These are phyloP conservation scores for Ampelocalamus luodianensis DNA, from an alignment of 176 grass and related monocot genomes.

Conservation along the genomic window DNA sequence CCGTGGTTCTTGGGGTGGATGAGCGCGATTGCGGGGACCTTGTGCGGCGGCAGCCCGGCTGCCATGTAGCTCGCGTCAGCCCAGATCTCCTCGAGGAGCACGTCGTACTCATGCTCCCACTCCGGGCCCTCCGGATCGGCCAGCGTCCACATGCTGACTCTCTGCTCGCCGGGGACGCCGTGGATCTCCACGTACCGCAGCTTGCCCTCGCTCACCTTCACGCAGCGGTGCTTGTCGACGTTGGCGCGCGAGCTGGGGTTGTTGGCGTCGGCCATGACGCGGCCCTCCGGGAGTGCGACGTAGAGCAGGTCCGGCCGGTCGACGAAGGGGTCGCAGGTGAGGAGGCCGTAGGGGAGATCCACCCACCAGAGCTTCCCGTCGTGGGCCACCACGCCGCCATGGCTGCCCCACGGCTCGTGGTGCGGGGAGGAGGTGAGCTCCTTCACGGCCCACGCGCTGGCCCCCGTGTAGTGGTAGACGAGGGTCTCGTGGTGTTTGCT, in stretches of 20 bases:
- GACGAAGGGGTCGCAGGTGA: constrained; percentile 35
- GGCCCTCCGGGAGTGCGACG: not conserved
- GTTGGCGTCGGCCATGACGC: too few relatives aligned
- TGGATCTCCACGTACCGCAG: constrained; percentile 21
- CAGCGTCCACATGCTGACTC: not conserved
- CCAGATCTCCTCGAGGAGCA: not conserved
- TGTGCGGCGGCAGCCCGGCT: not conserved
- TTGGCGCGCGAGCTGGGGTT: too few relatives aligned
- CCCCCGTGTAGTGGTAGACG: constrained; percentile 10
- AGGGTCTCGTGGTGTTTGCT: not conserved
- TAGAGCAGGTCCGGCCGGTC: not conserved
- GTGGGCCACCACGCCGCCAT: not conserved
- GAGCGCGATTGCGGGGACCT: constrained; percentile 12
- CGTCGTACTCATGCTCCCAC: not conserved
- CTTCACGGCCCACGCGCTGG: not conserved
- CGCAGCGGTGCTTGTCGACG: not conserved
- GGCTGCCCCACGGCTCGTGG: not conserved
- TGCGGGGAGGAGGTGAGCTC: not conserved
- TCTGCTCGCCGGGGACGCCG: not conserved
- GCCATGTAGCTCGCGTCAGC: not conserved
- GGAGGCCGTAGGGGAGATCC: not conserved
- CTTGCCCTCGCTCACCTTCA: not conserved
- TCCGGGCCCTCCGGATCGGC: not conserved
- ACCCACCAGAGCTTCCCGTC: constrained; percentile 25
- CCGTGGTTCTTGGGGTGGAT: constrained; percentile 19